These are phyloP conservation scores for Amaranthus hypochondriacus DNA, from an alignment of 148 eudicot species.

Conservation along the genomic window DNA sequence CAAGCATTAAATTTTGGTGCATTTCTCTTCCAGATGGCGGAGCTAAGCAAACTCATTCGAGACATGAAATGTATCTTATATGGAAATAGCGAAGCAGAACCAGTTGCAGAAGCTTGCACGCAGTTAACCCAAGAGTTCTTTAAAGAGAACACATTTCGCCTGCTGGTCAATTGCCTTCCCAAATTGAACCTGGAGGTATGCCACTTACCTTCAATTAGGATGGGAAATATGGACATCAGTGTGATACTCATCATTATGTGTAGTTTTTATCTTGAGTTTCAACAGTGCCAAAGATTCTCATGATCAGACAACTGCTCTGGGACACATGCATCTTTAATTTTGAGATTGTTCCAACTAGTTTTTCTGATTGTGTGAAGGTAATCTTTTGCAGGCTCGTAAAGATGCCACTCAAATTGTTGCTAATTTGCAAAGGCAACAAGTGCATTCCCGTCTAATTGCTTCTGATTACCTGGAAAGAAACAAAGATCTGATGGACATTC, in stretches of 20 bases:
- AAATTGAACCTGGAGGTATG: conserved; percentile 82
- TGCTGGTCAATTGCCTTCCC: conserved; percentile 63
- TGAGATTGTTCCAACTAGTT: background rate
- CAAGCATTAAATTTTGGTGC: background rate
- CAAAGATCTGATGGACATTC: conserved; percentile 76
- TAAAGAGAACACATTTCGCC: conserved; percentile 69
- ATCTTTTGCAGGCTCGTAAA: conserved; percentile 73
- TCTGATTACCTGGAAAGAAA: conserved; percentile 91
- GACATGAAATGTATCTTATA: conserved; percentile 76
- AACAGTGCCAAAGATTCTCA: background rate
- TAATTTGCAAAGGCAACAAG: conserved; percentile 94
- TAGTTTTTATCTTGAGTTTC: background rate
- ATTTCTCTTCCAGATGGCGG: conserved; percentile 47
- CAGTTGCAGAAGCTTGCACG: conserved; percentile 82
- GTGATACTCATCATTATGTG: background rate
- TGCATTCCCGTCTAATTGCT: conserved; percentile 81
- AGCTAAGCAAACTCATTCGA: conserved; percentile 61
- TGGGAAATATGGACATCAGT: background rate
- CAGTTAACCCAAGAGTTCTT: conserved; percentile 95
- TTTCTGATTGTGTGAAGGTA: conserved; percentile 18
- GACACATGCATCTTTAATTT: background rate
- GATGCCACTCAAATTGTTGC: conserved; percentile 99
- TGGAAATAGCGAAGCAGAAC: conserved; percentile 90
- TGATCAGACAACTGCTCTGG: background rate
- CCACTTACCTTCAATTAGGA: background rate